Percentiles rank a stretch among this genome's conserved stretches.
Evolutionary conservation across 2,329 filamentous ascomycete genomes (phyloP).

Genomic region (Fusarium multiceps): DNA sequence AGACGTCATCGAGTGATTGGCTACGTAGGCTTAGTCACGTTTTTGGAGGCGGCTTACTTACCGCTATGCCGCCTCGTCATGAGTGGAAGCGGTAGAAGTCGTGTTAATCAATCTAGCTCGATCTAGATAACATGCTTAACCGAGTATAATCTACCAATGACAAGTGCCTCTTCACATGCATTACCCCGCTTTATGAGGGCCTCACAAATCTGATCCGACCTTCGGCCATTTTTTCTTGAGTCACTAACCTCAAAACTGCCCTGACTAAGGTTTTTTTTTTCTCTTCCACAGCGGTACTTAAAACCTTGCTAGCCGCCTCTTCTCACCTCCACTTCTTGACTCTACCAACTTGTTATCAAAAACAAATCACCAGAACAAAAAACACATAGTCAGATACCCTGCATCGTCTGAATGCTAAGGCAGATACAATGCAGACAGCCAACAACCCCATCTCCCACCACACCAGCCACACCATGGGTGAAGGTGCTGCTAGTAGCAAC

Average conservation of each 20-base stretch:
- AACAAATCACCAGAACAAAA: not conserved
- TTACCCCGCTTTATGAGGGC: not conserved
- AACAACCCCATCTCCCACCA: conserved; percentile 45
- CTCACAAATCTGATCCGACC: not conserved
- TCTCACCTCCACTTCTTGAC: conserved; percentile 1
- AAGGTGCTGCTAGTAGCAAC: conserved; percentile 44
- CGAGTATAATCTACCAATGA: not conserved
- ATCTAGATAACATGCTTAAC: conserved; percentile 1
- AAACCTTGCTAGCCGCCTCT: conserved; percentile 1
- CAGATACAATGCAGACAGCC: conserved; percentile 38
- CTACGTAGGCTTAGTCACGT: not conserved
- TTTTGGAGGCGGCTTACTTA: not conserved
- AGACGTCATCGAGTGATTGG: conserved; percentile 5
- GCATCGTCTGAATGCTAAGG: conserved; percentile 28
- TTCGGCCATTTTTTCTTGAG: conserved; percentile 10
- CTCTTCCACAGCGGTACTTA: not conserved
- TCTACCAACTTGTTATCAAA: not conserved
- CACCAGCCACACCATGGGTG: conserved; percentile 46
- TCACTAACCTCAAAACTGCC: conserved; percentile 1
- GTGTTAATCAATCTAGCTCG: conserved; percentile 1
- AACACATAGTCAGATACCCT: conserved; percentile 3
- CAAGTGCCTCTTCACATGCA: not conserved
- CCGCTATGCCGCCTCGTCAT: conserved; percentile 1
- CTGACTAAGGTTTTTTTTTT: not conserved
- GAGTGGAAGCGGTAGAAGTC: not conserved